These are phyloP conservation scores for Quercus phellos DNA, from an alignment of 331 rosid genomes.

Conservation along the genomic window DNA sequence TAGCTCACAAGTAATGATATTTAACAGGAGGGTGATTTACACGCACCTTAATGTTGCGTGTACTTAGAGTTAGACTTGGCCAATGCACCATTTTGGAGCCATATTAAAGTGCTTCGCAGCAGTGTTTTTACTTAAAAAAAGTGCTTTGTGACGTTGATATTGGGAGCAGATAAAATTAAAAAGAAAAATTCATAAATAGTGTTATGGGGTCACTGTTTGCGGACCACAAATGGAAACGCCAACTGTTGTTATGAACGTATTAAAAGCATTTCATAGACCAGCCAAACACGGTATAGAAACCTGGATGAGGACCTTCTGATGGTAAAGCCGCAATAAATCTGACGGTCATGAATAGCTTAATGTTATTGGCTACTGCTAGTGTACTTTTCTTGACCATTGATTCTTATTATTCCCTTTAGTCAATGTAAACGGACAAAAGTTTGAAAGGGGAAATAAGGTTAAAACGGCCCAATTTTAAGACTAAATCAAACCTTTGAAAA, in stretches of 20 bases:
- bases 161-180: too few relatives aligned
- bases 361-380: neutral
- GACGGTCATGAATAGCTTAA: constrained; percentile 1
- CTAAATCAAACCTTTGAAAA: neutral
- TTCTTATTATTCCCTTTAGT: neutral
- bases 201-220: neutral
- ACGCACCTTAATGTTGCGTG: neutral
- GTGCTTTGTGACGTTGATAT: neutral
- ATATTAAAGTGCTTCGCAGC: neutral
- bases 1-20: neutral
- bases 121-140: neutral
- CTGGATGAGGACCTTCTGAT: neutral
- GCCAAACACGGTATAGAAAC: constrained; percentile 10
- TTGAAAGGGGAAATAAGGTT: constrained; percentile 17
- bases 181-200: neutral
- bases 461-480: constrained; percentile 9
- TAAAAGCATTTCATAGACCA: neutral
- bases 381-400: neutral
- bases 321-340: neutral
- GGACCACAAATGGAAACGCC: constrained; percentile 12
- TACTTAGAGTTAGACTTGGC: neutral
- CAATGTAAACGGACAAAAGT: constrained; percentile 29
- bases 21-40: neutral
- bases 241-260: neutral
- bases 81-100: neutral